Conservation (phyloP, 202 grass and related monocot genomes). For the Cymbopogon flexuosus region DNA sequence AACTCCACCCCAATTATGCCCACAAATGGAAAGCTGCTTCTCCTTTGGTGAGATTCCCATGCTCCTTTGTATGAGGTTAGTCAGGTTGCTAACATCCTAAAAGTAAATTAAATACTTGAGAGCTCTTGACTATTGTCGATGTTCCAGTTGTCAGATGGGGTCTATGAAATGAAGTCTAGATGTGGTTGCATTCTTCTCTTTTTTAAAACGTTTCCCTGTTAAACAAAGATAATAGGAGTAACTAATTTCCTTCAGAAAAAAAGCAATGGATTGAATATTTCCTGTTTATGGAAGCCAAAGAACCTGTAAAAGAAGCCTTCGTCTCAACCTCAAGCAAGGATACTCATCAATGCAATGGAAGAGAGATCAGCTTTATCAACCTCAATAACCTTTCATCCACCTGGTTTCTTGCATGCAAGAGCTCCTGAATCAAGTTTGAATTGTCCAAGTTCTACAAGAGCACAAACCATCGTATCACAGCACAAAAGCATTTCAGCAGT, state of each 20-base stretch:
- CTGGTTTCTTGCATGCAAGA: constrained; percentile 76
- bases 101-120: no score
- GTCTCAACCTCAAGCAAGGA: constrained; percentile 81
- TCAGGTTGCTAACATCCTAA: no score
- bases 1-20: no score
- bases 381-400: constrained; percentile 67
- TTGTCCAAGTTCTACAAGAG: constrained; percentile 57
- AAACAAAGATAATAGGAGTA: neutral
- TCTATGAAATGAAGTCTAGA: no score
- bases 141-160: neutral
- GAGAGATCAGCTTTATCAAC: constrained; percentile 63
- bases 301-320: no score
- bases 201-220: constrained; percentile 5
- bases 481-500: neutral
- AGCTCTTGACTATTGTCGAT: no score
- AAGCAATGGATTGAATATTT: neutral
- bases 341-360: constrained; percentile 68
- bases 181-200: neutral
- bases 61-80: no score
- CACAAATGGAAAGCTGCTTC: no score
- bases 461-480: neutral
- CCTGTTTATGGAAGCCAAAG: no score
- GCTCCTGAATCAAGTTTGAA: constrained; percentile 61
- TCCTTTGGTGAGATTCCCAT: no score
- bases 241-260: neutral